phyloP scores from a whole-genome alignment of 352 stramenopile species.

The Albugo candida region DNA sequence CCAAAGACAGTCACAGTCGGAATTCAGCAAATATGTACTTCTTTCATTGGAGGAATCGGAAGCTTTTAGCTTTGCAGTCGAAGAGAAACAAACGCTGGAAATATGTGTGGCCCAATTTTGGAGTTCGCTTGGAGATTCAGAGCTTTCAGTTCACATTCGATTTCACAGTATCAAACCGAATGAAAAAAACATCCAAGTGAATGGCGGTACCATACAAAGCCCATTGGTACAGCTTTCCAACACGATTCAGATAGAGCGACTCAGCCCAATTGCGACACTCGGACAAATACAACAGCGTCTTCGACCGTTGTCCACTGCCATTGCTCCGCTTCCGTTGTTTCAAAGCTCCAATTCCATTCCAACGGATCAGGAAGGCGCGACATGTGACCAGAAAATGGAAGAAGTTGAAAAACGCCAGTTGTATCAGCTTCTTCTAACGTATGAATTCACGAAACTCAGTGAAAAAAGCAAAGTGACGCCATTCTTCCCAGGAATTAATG shows the following conservation, averaged over 20 bases:
- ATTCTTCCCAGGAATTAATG: constrained; percentile 55
- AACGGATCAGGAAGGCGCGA: constrained; percentile 12
- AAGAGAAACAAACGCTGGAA: constrained; percentile 64
- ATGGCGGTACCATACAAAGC: constrained; percentile 31
- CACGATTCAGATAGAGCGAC: constrained; percentile 50
- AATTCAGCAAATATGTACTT: constrained; percentile 44
- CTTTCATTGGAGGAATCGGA: constrained; percentile 43
- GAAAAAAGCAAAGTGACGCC: constrained; percentile 57
- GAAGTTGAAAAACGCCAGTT: constrained; percentile 80
- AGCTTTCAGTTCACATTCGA: constrained; percentile 55
- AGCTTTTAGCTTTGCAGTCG: constrained; percentile 48
- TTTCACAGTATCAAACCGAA: constrained; percentile 73
- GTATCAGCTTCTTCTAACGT: constrained; percentile 24
- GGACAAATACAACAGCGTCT: constrained; percentile 74
- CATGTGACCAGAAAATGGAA: constrained; percentile 66
- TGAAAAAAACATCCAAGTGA: constrained; percentile 31
- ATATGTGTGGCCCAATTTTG: constrained; percentile 82
- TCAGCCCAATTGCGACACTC: constrained; percentile 53
- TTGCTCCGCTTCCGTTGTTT: constrained; percentile 26
- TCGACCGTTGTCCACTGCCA: constrained; percentile 48
- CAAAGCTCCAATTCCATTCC: no score
- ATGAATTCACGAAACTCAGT: neutral
- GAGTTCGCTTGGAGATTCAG: constrained; percentile 67
- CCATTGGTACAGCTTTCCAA: constrained; percentile 60
- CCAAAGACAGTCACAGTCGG: constrained; percentile 53